Evolutionary conservation across 2,329 filamentous ascomycete species (phyloP).

Genomic region (Verticillium nonalfalfae): DNA sequence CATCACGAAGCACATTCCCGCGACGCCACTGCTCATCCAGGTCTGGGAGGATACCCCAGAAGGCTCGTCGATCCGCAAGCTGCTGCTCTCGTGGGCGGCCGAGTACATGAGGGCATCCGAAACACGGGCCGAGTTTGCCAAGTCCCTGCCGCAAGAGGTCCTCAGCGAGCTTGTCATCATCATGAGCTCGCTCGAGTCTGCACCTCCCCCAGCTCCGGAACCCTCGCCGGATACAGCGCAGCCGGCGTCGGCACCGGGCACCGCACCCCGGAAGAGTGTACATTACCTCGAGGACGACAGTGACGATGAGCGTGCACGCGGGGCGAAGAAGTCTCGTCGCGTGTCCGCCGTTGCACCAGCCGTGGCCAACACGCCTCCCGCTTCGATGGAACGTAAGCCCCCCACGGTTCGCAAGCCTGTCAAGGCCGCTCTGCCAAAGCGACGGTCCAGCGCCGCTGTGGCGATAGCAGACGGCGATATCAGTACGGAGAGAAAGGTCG

Average conservation of each 20-base stretch:
- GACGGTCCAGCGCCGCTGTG: constrained; percentile 22
- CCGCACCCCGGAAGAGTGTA: constrained; percentile 34
- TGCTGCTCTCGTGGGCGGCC: constrained; percentile 55
- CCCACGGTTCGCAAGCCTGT: constrained; percentile 19
- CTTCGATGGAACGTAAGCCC: constrained; percentile 14
- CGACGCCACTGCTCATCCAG: constrained; percentile 51
- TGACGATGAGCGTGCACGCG: constrained; percentile 27
- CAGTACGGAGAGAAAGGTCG: constrained; percentile 33
- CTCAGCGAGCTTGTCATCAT: constrained; percentile 56
- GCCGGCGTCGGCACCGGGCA: constrained; percentile 1
- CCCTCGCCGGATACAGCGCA: constrained; percentile 13
- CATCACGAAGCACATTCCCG: constrained; percentile 47
- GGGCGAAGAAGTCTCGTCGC: constrained; percentile 35
- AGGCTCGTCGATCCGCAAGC: constrained; percentile 50
- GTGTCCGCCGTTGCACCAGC: constrained; percentile 24
- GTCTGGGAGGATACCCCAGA: constrained; percentile 58
- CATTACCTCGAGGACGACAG: constrained; percentile 40
- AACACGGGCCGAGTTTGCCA: constrained; percentile 49
- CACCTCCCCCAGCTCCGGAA: constrained; percentile 23
- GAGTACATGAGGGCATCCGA: constrained; percentile 57
- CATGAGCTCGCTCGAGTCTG: constrained; percentile 49
- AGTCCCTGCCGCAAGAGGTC: constrained; percentile 55
- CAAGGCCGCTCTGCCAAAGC: constrained; percentile 24
- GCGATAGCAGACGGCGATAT: constrained; percentile 10
- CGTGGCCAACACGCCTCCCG: constrained; percentile 6